Conservation (phyloP, 176 grass and related monocot species). For the Otatea glauca region DNA sequence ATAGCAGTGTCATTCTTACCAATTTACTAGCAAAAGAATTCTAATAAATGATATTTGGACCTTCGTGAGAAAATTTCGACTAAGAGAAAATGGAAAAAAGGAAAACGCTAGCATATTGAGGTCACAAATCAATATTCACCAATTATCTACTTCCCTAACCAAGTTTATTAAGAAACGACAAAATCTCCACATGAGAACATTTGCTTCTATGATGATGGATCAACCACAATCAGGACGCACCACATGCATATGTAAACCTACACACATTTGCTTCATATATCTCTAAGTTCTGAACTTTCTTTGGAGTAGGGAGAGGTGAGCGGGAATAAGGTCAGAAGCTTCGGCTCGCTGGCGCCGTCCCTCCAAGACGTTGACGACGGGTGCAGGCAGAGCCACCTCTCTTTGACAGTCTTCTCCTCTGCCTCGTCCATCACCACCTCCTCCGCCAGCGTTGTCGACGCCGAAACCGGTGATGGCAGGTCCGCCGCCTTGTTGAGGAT, state of each 20-base stretch:
- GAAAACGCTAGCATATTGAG: not conserved
- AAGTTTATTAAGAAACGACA: not conserved
- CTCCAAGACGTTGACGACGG: not conserved
- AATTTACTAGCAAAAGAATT: no score
- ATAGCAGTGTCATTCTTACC: no score
- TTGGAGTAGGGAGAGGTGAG: not conserved
- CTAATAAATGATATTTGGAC: no score
- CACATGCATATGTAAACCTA: not conserved
- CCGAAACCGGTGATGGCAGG: not conserved
- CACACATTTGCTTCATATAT: not conserved
- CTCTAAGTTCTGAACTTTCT: not conserved
- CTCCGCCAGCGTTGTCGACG: not conserved
- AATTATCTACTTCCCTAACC: not conserved
- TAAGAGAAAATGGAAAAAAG: not conserved
- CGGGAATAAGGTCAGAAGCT: conserved; percentile 41
- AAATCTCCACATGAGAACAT: not conserved
- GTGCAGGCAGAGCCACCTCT: conserved; percentile 47
- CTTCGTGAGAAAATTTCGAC: not conserved
- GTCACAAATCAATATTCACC: not conserved
- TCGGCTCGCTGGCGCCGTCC: not conserved
- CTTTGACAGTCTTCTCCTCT: conserved; percentile 47
- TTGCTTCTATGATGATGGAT: not conserved
- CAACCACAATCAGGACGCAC: not conserved
- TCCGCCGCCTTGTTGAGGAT: not conserved
- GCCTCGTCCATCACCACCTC: conserved; percentile 1